Conservation (phyloP, 805 yeast genomes). For the Brettanomyces sp. region DNA sequence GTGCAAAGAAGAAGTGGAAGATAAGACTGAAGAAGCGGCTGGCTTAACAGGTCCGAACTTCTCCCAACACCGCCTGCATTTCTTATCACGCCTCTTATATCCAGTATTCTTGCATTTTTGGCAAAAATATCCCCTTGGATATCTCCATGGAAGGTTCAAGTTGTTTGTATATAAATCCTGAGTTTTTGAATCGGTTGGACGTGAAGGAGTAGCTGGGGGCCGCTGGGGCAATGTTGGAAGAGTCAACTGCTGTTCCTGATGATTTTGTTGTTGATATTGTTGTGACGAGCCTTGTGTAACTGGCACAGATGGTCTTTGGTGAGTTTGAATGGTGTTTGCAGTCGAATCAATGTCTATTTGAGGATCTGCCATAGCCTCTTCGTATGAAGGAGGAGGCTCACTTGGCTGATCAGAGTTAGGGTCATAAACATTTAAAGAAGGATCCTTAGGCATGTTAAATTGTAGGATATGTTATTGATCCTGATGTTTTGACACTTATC, state of each 20-base stretch:
- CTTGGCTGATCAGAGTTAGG: slow-evolving; percentile 6
- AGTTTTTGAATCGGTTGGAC: neutral
- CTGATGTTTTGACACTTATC: too few species aligned
- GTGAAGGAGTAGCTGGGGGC: slow-evolving; percentile 6
- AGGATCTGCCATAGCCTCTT: slow-evolving; percentile 26
- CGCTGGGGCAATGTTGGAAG: neutral
- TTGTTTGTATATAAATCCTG: slow-evolving; percentile 37
- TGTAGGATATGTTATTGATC: too few species aligned
- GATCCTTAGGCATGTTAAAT: neutral
- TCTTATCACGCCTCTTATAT: slow-evolving; percentile 47
- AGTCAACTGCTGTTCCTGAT: neutral
- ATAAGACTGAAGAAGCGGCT: neutral
- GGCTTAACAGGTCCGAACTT: slow-evolving; percentile 28
- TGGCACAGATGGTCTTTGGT: neutral
- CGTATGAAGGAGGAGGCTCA: slow-evolving; percentile 37
- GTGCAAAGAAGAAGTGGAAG: neutral
- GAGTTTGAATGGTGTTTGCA: neutral
- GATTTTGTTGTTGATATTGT: slow-evolving; percentile 2
- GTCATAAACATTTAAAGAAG: neutral
- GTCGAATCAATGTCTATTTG: slow-evolving; percentile 1
- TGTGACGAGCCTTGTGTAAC: neutral
- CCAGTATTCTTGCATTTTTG: slow-evolving; percentile 71
- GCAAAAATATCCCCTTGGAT: slow-evolving; percentile 56
- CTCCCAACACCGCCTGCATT: slow-evolving; percentile 67
- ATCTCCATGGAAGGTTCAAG: slow-evolving; percentile 49